Percentiles rank a stretch among this genome's conserved stretches.
Evolutionary conservation across 352 stramenopile genomes (phyloP).

Genomic region (Phytophthora tubulina): DNA sequence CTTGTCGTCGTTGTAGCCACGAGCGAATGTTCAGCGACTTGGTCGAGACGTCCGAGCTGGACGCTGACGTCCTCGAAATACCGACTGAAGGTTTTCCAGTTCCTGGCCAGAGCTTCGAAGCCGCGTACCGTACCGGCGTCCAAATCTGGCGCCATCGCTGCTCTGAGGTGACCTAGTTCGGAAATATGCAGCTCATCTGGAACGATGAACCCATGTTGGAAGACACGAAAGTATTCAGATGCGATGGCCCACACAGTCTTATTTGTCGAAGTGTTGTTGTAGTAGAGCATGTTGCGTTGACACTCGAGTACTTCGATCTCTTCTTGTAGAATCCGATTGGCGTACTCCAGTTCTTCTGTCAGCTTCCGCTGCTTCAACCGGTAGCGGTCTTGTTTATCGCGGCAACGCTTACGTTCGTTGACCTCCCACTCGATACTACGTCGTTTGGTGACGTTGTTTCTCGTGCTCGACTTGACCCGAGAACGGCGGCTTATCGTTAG

Average conservation of each 20-base stretch:
- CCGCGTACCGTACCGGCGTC: slow-evolving; percentile 2
- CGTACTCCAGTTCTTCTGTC: neutral
- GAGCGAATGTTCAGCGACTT: neutral
- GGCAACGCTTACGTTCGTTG: neutral
- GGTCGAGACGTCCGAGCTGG: neutral
- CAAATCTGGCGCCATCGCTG: neutral
- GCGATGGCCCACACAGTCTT: slow-evolving; percentile 6
- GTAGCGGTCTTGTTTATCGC: neutral
- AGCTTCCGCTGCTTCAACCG: neutral
- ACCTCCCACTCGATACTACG: too few relatives aligned
- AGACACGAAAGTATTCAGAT: slow-evolving; percentile 3
- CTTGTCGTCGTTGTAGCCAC: neutral
- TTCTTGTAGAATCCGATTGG: neutral
- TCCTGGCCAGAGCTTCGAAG: slow-evolving; percentile 5
- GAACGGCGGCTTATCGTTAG: too few relatives aligned
- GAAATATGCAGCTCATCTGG: neutral
- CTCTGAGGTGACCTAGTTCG: neutral
- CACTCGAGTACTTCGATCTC: slow-evolving; percentile 5
- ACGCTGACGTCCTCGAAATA: neutral
- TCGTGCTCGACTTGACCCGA: too few relatives aligned
- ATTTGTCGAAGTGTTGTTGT: neutral
- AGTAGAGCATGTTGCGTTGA: neutral
- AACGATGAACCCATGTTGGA: neutral
- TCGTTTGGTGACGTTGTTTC: too few relatives aligned
- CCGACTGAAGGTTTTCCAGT: slow-evolving; percentile 1